Evolutionary conservation across 192 early-diverging fungal genomes (phyloP).

Genomic region (Pilaira anomala): DNA sequence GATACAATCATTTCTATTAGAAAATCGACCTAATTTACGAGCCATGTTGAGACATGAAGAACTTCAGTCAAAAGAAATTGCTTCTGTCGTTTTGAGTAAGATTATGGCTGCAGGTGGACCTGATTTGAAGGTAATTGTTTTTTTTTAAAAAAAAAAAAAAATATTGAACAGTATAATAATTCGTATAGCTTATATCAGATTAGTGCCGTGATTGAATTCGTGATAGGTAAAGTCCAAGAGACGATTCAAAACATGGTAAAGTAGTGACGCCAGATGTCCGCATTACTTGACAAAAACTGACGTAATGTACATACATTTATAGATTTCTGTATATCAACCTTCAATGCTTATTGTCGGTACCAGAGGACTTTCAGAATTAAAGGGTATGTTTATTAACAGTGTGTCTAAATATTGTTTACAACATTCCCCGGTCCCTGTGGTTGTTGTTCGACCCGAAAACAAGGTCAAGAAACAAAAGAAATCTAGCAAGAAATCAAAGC

Average conservation of each 20-base stretch:
- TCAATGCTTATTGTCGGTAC: constrained; percentile 70
- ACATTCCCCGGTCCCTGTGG: constrained; percentile 63
- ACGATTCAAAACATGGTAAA: constrained; percentile 56
- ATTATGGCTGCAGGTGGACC: constrained; percentile 28
- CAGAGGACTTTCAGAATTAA: constrained; percentile 60
- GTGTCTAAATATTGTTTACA: constrained; percentile 67
- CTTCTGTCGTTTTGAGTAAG: constrained; percentile 34
- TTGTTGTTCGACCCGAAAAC: constrained; percentile 57
- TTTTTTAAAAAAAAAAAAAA: background rate
- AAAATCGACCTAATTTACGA: constrained; percentile 25
- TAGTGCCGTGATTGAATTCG: constrained; percentile 51
- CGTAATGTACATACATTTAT: background rate
- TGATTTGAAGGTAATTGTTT: constrained; percentile 38
- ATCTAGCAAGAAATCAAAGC: constrained; percentile 19
- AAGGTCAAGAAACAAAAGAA: constrained; percentile 39
- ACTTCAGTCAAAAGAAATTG: constrained; percentile 37
- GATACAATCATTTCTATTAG: constrained; percentile 11
- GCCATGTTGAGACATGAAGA: constrained; percentile 27
- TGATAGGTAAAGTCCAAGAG: constrained; percentile 50
- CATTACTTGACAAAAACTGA: background rate
- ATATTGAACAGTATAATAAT: background rate
- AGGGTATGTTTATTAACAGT: constrained; percentile 66
- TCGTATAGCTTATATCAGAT: constrained; percentile 32
- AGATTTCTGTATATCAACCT: constrained; percentile 62
- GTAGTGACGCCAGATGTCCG: background rate